Evolutionary conservation across 1,139 yeast species (phyloP).

Genomic region (Diutina catenulata): DNA sequence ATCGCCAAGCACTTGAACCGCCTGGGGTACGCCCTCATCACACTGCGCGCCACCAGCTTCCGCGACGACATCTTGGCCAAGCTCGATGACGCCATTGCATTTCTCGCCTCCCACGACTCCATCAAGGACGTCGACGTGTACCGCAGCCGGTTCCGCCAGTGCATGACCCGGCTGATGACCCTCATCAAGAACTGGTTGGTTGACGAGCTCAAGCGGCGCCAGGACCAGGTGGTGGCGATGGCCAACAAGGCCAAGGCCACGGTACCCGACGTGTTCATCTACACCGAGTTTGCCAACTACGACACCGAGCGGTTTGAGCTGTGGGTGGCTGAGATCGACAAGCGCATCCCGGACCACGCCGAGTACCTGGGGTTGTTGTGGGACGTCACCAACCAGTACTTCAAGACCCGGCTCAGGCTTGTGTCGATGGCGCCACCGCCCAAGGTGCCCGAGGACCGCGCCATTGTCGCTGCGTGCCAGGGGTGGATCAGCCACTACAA

Average conservation of each 20-base stretch:
- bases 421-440: constrained; percentile 7
- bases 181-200: constrained; percentile 59
- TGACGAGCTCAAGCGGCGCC: constrained; percentile 31
- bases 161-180: constrained; percentile 74
- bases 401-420: constrained; percentile 40
- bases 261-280: constrained; percentile 16
- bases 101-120: constrained; percentile 26
- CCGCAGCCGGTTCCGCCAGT: constrained; percentile 65
- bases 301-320: constrained; percentile 24
- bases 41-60: constrained; percentile 32
- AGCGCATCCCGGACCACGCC: constrained; percentile 22
- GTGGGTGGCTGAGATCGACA: neutral
- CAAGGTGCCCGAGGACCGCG: constrained; percentile 6
- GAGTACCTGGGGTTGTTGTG: constrained; percentile 59
- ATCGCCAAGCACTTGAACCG: constrained; percentile 60
- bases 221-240: neutral
- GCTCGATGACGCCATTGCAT: constrained; percentile 42
- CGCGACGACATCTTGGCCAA: constrained; percentile 37
- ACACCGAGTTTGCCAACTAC: constrained; percentile 36
- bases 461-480: constrained; percentile 47
- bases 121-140: constrained; percentile 66
- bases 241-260: constrained; percentile 1
- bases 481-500: constrained; percentile 45
- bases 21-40: constrained; percentile 50
- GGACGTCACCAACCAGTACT: constrained; percentile 57